phyloP scores from a whole-genome alignment of 169 alveolate genomes.

The Eimeria zaria region DNA sequence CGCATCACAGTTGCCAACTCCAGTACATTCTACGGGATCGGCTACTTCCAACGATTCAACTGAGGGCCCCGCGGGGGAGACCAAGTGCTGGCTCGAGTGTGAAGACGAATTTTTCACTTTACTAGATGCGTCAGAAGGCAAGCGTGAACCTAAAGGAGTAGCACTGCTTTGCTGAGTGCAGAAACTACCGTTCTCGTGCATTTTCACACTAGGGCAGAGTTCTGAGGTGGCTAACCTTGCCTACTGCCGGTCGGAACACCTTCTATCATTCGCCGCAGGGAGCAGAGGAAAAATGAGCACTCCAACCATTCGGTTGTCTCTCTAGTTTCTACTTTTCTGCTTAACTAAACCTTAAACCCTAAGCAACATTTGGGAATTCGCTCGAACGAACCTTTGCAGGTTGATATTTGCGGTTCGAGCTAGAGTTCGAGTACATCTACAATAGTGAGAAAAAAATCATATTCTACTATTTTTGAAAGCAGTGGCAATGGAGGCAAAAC shows the following conservation, averaged over 20 bases:
- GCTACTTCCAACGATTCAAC: not conserved
- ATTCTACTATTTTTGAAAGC: not conserved
- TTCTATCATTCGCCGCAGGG: not conserved
- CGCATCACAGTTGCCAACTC: not conserved
- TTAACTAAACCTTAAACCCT: not conserved
- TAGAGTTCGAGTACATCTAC: not conserved
- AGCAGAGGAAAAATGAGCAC: not conserved
- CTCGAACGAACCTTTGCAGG: not conserved
- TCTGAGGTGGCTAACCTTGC: not conserved
- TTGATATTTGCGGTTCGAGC: not conserved
- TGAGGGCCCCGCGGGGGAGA: not conserved
- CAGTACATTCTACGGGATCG: not conserved
- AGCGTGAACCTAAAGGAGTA: not conserved
- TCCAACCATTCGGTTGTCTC: not conserved
- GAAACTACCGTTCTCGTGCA: slow-evolving; percentile 10
- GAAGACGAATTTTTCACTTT: not conserved
- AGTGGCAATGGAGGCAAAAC: not conserved
- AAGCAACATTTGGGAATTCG: not conserved
- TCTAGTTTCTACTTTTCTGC: not conserved
- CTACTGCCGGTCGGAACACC: not conserved
- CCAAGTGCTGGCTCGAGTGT: not conserved
- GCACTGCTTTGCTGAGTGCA: not conserved
- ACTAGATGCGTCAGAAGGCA: not conserved
- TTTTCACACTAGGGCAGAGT: not conserved
- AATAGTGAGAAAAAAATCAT: not conserved